Evolutionary conservation across 768 basidiomycete species (phyloP), one percentile per base, ranked within the genome.

Genomic region (Lactarius quietus): DNA sequence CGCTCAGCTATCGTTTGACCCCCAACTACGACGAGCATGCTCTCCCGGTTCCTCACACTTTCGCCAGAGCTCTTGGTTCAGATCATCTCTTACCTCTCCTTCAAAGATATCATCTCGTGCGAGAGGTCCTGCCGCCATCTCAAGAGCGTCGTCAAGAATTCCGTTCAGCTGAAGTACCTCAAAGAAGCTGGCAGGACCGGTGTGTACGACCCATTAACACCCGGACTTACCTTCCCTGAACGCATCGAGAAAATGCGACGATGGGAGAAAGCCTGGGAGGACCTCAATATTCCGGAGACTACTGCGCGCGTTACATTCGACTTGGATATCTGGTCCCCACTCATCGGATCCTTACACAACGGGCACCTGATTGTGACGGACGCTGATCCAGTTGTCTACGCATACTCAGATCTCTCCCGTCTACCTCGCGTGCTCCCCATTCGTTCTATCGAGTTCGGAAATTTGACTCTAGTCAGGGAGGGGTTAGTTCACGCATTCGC

Each of bases 1-100:
- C 63, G 52, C 57, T 53, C 39, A 41, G 51, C 38, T 53, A 52
- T 54, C 52, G 33, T 43, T 33, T 41, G 23, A 28, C 38, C 52
- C 18, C 39, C 57, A 64, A 43, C 60, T 17, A 62, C 57, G 26
- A 57, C 38, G 45, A 66, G 45, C 51, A 58, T 66, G 65, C 39
- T 23, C 4, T 23, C 61, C 52, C 18, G 35, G 26, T 51, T 66
- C 41, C 65, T 66, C 39, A 36, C 48, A 18, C 52, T 66, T 14
- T 66, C 65, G 9, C 61, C 65, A 62, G 65, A 66, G 51, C 65
- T 66, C 20, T 57, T 66, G 18, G 65, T 66, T 29, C 61, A 66
- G 43, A 66, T 66, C 36, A 58, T 66, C 48, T 66, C 65, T 29
- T 66, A 66, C 35, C 65, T 66, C 28, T 36, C 61, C 61, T 59